Evolutionary conservation across 345 rosid species (phyloP).

Genomic region (Punica granatum): DNA sequence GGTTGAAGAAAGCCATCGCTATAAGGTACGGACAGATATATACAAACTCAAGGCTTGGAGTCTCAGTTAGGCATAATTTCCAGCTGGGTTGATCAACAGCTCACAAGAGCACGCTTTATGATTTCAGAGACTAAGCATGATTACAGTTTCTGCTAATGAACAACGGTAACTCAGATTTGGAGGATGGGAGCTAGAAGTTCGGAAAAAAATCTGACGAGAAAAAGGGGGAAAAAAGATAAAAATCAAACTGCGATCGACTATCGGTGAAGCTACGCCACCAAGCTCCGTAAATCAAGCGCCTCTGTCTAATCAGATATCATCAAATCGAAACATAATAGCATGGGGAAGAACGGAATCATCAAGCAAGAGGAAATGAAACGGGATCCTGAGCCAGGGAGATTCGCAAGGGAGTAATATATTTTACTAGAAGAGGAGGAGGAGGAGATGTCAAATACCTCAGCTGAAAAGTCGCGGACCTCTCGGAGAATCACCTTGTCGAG

Average conservation of each 20-base stretch:
- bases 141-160: background rate
- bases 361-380: background rate
- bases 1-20: too few species aligned
- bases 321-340: background rate
- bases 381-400: background rate
- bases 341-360: background rate
- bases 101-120: background rate
- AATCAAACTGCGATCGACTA: background rate
- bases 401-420: too few species aligned
- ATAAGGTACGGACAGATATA: too few species aligned
- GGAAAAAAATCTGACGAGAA: background rate
- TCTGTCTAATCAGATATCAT: background rate
- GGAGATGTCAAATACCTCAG: constrained; percentile 41
- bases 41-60: too few species aligned
- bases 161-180: background rate
- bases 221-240: too few species aligned
- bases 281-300: background rate
- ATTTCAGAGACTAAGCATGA: background rate
- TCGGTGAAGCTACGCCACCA: background rate
- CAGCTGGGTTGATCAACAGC: background rate
- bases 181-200: background rate
- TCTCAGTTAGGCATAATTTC: background rate
- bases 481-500: constrained; percentile 74
- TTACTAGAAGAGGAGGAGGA: background rate
- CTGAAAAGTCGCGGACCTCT: constrained; percentile 58